Percentiles rank a stretch among this genome's conserved stretches.
phyloP scores from a whole-genome alignment of 331 rosid genomes.

The Acacia pycnantha region DNA sequence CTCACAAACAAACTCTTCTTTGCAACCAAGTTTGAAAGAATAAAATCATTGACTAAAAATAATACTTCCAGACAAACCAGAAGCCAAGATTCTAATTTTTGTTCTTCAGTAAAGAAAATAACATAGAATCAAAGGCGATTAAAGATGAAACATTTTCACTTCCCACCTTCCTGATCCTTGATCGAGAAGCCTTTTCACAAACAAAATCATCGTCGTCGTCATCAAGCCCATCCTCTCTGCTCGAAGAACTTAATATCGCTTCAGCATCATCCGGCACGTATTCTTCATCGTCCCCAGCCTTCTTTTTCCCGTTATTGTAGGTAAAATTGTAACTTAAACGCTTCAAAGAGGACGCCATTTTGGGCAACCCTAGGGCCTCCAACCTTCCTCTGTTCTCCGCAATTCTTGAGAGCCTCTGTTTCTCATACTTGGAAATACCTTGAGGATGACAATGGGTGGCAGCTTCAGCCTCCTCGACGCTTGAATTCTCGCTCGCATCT shows the following conservation, averaged over 20 bases:
- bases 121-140: neutral
- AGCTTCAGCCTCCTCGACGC: constrained; percentile 34
- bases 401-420: constrained; percentile 72
- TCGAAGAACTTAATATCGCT: constrained; percentile 35
- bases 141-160: neutral
- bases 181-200: constrained; percentile 30
- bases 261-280: constrained; percentile 57
- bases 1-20: neutral
- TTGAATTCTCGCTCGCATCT: constrained; percentile 26
- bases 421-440: constrained; percentile 58
- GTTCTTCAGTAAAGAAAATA: neutral
- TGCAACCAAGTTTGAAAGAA: neutral
- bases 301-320: constrained; percentile 39
- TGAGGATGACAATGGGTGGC: constrained; percentile 3
- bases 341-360: constrained; percentile 58
- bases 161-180: constrained; percentile 43
- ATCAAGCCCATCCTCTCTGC: constrained; percentile 36
- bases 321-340: constrained; percentile 26
- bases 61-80: neutral
- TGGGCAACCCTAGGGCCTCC: constrained; percentile 70
- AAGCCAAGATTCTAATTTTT: neutral
- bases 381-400: constrained; percentile 80
- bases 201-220: constrained; percentile 36
- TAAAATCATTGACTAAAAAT: neutral
- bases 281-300: constrained; percentile 63